These are phyloP conservation scores for Tardiomyces depauwii DNA, from an alignment of 1,139 yeast genomes.

Conservation along the genomic window DNA sequence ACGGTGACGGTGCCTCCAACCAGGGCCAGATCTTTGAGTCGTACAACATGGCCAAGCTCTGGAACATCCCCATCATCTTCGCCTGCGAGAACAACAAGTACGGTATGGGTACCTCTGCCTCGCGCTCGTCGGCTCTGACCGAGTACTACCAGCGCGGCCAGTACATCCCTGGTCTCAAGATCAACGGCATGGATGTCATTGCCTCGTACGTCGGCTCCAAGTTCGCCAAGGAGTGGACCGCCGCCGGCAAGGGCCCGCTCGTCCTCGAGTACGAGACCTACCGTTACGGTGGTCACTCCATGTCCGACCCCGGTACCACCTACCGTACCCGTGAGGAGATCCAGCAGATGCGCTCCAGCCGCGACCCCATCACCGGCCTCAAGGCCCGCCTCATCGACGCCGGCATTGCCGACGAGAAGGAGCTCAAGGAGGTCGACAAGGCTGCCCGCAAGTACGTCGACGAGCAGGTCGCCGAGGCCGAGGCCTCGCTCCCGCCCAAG, in stretches of 20 bases:
- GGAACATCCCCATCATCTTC: constrained; percentile 91
- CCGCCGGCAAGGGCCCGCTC: constrained; percentile 89
- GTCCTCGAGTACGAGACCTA: constrained; percentile 95
- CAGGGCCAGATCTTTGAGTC: constrained; percentile 98
- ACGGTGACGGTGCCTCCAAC: constrained; percentile 99
- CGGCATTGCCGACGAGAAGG: constrained; percentile 84
- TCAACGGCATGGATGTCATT: constrained; percentile 96
- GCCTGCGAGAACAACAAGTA: constrained; percentile 98
- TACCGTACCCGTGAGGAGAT: constrained; percentile 99
- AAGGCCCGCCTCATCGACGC: constrained; percentile 76
- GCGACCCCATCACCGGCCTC: constrained; percentile 95
- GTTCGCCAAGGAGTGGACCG: constrained; percentile 94
- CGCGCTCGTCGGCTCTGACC: constrained; percentile 92
- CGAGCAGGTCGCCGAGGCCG: constrained; percentile 89
- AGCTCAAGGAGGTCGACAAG: constrained; percentile 88
- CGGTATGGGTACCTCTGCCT: constrained; percentile 99
- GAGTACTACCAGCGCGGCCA: constrained; percentile 99
- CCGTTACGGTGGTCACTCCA: constrained; percentile 99
- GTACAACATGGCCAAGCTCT: constrained; percentile 97
- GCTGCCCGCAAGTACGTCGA: constrained; percentile 93
- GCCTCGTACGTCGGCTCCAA: constrained; percentile 94
- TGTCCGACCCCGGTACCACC: constrained; percentile 99
- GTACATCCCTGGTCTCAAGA: constrained; percentile 96
- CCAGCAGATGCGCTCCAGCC: constrained; percentile 97
- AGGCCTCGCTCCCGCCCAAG: constrained; percentile 89